Conservation (phyloP, 345 rosid species). For the Eucalyptus albens region DNA sequence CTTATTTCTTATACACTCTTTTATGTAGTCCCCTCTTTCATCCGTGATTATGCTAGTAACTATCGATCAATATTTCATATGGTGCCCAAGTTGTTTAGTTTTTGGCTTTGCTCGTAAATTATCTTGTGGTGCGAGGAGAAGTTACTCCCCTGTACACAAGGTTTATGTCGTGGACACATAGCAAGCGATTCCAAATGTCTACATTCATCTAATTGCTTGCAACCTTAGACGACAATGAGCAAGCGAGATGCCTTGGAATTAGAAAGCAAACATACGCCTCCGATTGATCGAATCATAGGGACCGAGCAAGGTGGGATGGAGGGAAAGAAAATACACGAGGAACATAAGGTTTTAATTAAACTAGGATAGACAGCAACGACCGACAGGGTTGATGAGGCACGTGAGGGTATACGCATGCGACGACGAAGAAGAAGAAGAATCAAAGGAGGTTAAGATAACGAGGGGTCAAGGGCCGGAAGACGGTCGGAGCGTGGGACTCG, state of each 20-base stretch:
- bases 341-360: neutral
- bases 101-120: neutral
- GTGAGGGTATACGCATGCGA: neutral
- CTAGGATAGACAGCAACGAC: neutral
- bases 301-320: neutral
- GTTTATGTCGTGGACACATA: neutral
- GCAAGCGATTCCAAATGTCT: neutral
- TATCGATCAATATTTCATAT: neutral
- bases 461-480: conserved; percentile 17
- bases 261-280: neutral
- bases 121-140: neutral
- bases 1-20: neutral
- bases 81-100: neutral
- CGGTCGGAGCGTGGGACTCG: conserved; percentile 9
- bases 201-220: neutral
- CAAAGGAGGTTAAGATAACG: neutral
- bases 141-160: neutral
- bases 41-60: neutral
- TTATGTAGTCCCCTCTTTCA: neutral
- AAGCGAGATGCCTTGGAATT: neutral
- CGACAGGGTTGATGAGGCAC: neutral
- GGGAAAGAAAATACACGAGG: neutral
- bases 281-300: neutral
- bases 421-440: neutral
- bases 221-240: neutral